Conservation (phyloP, 768 basidiomycete genomes). For the Termitomyces sp. region DNA sequence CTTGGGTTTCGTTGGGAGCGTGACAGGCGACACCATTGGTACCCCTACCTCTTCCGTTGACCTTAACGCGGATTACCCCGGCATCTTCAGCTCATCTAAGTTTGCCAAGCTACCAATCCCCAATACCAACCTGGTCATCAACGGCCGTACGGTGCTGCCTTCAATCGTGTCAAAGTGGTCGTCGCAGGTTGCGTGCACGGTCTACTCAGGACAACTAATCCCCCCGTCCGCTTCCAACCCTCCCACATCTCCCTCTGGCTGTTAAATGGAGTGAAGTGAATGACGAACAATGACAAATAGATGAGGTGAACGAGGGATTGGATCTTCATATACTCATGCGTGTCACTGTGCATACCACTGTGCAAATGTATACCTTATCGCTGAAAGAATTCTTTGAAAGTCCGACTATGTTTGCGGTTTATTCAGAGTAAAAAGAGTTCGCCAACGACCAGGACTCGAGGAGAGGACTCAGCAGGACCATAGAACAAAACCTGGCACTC, state of each 20-base stretch:
- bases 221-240: slow-evolving; percentile 9
- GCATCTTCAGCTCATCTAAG: slow-evolving; percentile 22
- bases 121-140: slow-evolving; percentile 25
- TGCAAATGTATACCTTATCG: too few relatives aligned
- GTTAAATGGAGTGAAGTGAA: neutral
- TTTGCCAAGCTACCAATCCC: slow-evolving; percentile 21
- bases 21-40: slow-evolving; percentile 40
- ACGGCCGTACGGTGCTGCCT: slow-evolving; percentile 25
- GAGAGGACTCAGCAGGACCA: too few relatives aligned
- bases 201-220: slow-evolving; percentile 22
- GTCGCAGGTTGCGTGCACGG: slow-evolving; percentile 23
- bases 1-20: slow-evolving; percentile 47
- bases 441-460: too few relatives aligned
- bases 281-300: too few relatives aligned
- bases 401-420: neutral
- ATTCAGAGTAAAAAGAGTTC: neutral
- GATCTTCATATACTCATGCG: neutral
- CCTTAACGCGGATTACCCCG: slow-evolving; percentile 26
- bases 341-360: neutral
- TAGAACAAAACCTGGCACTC: too few relatives aligned
- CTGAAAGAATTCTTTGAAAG: too few relatives aligned
- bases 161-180: slow-evolving; percentile 24
- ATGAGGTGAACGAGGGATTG: neutral
- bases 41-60: slow-evolving; percentile 14
- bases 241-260: slow-evolving; percentile 1